phyloP scores from a whole-genome alignment of 352 stramenopile species.

The Pythium inflatum region DNA sequence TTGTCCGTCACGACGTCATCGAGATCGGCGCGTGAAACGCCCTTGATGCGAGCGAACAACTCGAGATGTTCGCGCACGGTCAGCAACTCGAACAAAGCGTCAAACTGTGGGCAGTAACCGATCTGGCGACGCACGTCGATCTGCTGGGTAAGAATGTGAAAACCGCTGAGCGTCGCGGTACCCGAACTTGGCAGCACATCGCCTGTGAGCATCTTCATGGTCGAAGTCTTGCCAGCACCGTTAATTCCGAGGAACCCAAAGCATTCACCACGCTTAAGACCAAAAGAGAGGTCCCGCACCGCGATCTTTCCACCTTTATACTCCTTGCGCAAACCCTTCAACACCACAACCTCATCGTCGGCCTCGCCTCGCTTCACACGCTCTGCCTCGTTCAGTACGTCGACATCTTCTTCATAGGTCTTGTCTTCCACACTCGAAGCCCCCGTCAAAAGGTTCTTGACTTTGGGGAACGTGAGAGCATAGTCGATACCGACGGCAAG shows the following conservation, averaged over 20 bases:
- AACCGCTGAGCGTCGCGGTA: constrained; percentile 56
- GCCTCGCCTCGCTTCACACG: constrained; percentile 26
- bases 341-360: constrained; percentile 48
- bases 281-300: constrained; percentile 75
- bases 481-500: constrained; percentile 62
- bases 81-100: constrained; percentile 84
- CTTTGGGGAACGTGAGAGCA: constrained; percentile 51
- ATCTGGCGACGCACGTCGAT: constrained; percentile 76
- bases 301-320: constrained; percentile 86
- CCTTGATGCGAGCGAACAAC: constrained; percentile 92
- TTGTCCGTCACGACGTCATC: constrained; percentile 60
- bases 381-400: constrained; percentile 32
- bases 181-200: constrained; percentile 71
- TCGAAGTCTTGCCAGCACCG: constrained; percentile 95
- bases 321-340: constrained; percentile 85
- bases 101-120: constrained; percentile 94
- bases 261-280: constrained; percentile 88
- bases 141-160: constrained; percentile 78
- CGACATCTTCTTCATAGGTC: constrained; percentile 31
- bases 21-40: constrained; percentile 46
- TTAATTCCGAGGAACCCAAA: constrained; percentile 97
- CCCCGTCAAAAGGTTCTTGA: constrained; percentile 36
- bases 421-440: constrained; percentile 20
- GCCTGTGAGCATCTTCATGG: constrained; percentile 95
- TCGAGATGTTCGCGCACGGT: constrained; percentile 88